Evolutionary conservation across 2,329 filamentous ascomycete genomes (phyloP), one percentile per base, ranked within the genome.

Genomic region (Aspergillus pseudonomiae): DNA sequence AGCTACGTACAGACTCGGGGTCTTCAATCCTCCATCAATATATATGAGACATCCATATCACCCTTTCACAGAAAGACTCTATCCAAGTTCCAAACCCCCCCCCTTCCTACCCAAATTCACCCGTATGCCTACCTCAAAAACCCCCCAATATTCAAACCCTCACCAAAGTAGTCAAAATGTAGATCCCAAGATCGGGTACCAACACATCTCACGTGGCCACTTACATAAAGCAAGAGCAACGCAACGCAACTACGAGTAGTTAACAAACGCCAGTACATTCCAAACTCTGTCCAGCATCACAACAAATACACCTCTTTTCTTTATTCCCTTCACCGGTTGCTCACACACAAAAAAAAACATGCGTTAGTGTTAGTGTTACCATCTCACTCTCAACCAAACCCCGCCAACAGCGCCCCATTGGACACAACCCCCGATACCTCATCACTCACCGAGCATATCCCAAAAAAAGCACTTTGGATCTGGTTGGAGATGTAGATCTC

Each of bases 181-280:
- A 54, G 9, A 32, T 36, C 52, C 28, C 48, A 52, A n/a, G 28
- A 52, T 52, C 36, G 52, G 52, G 52, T 55, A 55, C 32, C 54
- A 59, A 58, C 62, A 55, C 50, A 36, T 55, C 52, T 55, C 52
- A 55, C 52, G n/a, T 55, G 52, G 32, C 48, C n/a, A 58, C n/a
- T 34, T 28, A 57, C 36, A 16, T 46, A 3, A 46, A 24, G n/a
- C 14, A 46, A 24, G n/a, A 24, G 43, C 21, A 24, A 28, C 3
- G 26, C 26, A 28, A 28, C 26, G 5, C 26, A 4, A 28, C 26
- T 28, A 28, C 26, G 3, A 28, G 26, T 28, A 11, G 43, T 46
- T 32, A 32, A 3, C 10, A 0, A 32, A 2, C 10, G 9, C 26
- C n/a, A 46, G 10, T 24, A 28, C 6, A 41, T 41, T 10, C 39